Evolutionary conservation across 139 green algal species (phyloP).

Genomic region (Chloropicon primus): DNA sequence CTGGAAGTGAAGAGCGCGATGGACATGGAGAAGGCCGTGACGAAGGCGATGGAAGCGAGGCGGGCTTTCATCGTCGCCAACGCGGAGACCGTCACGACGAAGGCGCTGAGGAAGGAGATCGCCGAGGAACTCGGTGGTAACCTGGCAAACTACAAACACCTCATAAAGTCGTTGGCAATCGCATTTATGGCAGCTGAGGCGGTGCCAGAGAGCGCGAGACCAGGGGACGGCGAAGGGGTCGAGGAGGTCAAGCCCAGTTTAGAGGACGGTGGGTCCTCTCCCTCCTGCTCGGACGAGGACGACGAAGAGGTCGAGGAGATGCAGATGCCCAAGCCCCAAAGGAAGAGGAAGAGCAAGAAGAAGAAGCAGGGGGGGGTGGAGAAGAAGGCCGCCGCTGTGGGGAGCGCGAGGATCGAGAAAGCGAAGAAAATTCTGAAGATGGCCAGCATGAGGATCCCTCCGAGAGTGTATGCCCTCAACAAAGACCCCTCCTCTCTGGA

Average conservation of each 20-base stretch:
- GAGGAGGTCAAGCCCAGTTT: no score
- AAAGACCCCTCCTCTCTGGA: slow-evolving; percentile 7
- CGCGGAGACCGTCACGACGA: background rate
- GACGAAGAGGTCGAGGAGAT: no score
- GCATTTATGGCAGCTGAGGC: background rate
- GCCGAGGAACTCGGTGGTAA: background rate
- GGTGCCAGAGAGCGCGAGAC: no score
- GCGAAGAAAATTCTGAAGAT: slow-evolving; percentile 20
- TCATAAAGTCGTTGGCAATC: background rate
- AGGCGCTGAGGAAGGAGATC: background rate
- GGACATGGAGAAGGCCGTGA: background rate
- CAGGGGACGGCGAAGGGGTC: no score
- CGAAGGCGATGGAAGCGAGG: background rate
- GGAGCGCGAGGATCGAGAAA: slow-evolving; percentile 2
- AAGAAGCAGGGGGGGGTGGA: slow-evolving; percentile 1
- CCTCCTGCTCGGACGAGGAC: no score
- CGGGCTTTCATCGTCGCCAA: background rate
- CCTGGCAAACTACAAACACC: background rate
- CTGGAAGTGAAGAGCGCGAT: no score
- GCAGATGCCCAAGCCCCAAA: no score
- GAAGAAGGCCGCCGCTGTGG: background rate
- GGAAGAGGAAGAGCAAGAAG: background rate
- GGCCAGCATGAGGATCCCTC: slow-evolving; percentile 24
- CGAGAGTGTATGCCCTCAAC: slow-evolving; percentile 10
- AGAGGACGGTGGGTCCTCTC: background rate